phyloP scores from a whole-genome alignment of 441 rosid species.

The Croton laevigatus region DNA sequence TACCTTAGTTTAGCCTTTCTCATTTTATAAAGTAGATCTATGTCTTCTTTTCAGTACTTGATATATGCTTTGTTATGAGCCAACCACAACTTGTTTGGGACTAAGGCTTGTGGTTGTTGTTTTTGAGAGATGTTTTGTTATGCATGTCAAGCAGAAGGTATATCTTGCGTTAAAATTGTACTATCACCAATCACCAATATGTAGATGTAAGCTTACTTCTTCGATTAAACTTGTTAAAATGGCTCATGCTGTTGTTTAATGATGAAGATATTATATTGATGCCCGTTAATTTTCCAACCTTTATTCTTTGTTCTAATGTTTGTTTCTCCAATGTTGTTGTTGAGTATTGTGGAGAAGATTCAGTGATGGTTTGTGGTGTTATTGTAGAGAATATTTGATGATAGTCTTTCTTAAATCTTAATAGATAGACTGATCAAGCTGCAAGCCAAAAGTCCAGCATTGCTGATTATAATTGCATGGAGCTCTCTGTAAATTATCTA shows the following conservation, averaged over 20 bases:
- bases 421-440: too few relatives aligned
- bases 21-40: background rate
- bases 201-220: background rate
- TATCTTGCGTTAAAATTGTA: background rate
- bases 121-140: background rate
- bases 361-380: too few relatives aligned
- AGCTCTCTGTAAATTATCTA: conserved; percentile 11
- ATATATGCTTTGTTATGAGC: too few relatives aligned
- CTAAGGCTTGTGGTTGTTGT: too few relatives aligned
- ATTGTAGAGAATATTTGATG: too few relatives aligned
- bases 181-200: background rate
- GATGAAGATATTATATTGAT: conserved; percentile 1
- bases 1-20: background rate
- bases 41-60: too few relatives aligned
- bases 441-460: background rate
- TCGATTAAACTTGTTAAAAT: background rate
- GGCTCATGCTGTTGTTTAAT: background rate
- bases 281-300: background rate
- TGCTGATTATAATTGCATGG: background rate
- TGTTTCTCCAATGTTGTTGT: background rate
- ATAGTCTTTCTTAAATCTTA: background rate
- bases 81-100: too few relatives aligned
- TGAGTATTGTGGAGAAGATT: background rate
- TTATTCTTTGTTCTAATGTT: conserved; percentile 4
- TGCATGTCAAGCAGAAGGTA: background rate